phyloP scores from a whole-genome alignment of 2,329 filamentous ascomycete species.

The Colletotrichum sidae region DNA sequence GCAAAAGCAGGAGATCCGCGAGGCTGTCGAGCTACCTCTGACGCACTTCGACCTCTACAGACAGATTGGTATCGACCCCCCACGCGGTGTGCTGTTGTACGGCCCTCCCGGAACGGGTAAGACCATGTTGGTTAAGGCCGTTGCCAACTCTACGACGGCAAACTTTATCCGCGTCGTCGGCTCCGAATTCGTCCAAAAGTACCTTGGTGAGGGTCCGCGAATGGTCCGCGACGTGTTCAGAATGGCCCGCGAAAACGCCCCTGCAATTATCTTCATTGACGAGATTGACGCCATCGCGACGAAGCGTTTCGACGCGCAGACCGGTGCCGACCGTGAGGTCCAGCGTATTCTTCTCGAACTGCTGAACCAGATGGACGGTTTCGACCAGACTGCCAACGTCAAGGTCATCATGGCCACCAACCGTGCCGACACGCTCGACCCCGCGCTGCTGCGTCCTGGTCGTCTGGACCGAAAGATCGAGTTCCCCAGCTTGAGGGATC shows the following conservation, averaged over 20 bases:
- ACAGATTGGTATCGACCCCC: slow-evolving; percentile 98
- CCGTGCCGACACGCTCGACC: slow-evolving; percentile 95
- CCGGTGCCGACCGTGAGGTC: slow-evolving; percentile 96
- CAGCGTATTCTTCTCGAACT: slow-evolving; percentile 98
- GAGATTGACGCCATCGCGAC: slow-evolving; percentile 99
- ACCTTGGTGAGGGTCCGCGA: slow-evolving; percentile 90
- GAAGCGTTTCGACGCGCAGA: slow-evolving; percentile 99
- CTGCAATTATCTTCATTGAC: slow-evolving; percentile 99
- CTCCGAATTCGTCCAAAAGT: slow-evolving; percentile 94
- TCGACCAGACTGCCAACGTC: slow-evolving; percentile 98
- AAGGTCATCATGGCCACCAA: slow-evolving; percentile 99
- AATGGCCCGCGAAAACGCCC: slow-evolving; percentile 98
- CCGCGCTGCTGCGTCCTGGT: slow-evolving; percentile 91
- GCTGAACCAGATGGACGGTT: slow-evolving; percentile 99
- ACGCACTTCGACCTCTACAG: slow-evolving; percentile 99
- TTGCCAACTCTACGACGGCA: slow-evolving; percentile 91
- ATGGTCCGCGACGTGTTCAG: slow-evolving; percentile 99
- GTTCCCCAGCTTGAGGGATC: slow-evolving; percentile 94
- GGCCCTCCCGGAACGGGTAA: slow-evolving; percentile 75
- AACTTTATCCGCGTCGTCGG: slow-evolving; percentile 94
- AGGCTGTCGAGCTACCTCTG: slow-evolving; percentile 95
- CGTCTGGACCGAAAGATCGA: slow-evolving; percentile 98
- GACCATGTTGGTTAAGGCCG: slow-evolving; percentile 91
- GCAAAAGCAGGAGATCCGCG: slow-evolving; percentile 99
- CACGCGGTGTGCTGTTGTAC: slow-evolving; percentile 94